Evolutionary conservation across 2,329 filamentous ascomycete genomes (phyloP), one percentile per base, ranked within the genome.

Genomic region (Furcasterigmium furcatum): DNA sequence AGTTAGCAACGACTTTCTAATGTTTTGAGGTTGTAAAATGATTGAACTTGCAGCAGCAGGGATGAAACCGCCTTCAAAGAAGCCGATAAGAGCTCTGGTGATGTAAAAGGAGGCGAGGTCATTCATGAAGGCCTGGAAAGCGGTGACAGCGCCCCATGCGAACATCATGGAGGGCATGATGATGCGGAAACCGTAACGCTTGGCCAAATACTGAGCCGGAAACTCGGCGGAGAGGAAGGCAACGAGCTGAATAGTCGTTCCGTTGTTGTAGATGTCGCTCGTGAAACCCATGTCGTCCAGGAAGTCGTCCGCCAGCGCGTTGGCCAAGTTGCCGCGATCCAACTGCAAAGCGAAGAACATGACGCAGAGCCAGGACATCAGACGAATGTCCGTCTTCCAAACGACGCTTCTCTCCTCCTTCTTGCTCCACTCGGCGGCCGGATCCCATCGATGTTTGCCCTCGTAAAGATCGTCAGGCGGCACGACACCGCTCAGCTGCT

Each of bases 261-360:
- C 77, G 55, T 80, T 73, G 52, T 82, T 82, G 57, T 79, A 81
- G 48, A 80, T 74, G 57, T 78, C 68, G 9, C 66, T 72, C 1
- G 59, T 71, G 46, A 77, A 46, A 1, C 63, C 57, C 22, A 76
- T 58, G 46, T 83, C 84, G 40, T 60, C 65, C 9, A 87, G 68
- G 55, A 87, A 70, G 53, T 81, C 78, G 56, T 85, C 82, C 2
- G 79, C 80, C 24, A 81, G 64, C 4, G 81, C 82, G 53, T 83
- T 82, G 45, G 70, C 71, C 56, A 86, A 65, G 55, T 86, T 86
- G 43, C 80, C 80, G 40, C 83, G 70, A 57, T 85, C 82, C 8
- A 85, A 65, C 56, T 85, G 80, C 5, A 85, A 67, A 0, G 78
- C 79, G 46, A 85, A 83, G 62, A 85, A 85, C 64, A 32, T 32